Percentiles rank a stretch among this genome's conserved stretches.
Evolutionary conservation across 2,329 filamentous ascomycete species (phyloP).

Genomic region (Aspergillus spinulosporus): DNA sequence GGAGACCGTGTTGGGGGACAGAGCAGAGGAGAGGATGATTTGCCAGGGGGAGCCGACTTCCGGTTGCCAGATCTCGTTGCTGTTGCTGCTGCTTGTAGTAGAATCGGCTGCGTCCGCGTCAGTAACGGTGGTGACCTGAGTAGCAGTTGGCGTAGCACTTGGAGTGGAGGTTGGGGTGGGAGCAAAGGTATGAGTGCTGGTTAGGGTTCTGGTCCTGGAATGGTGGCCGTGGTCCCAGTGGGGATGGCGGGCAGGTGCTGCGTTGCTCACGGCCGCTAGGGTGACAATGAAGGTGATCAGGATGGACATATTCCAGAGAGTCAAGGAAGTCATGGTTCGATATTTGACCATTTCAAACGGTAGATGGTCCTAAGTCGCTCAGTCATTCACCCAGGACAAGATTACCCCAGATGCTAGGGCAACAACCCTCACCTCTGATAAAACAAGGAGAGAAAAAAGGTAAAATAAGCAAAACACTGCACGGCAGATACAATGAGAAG

Average conservation of each 20-base stretch:
- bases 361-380: neutral
- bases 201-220: neutral
- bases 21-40: constrained; percentile 54
- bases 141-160: neutral
- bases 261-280: neutral
- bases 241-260: neutral
- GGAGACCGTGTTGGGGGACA: constrained; percentile 11
- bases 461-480: neutral
- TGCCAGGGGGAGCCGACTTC: constrained; percentile 59
- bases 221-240: neutral
- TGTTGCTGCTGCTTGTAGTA: constrained; percentile 17
- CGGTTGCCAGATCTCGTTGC: constrained; percentile 53
- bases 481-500: neutral
- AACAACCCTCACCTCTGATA: too few species aligned
- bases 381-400: too few species aligned
- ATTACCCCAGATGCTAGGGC: too few species aligned
- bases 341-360: neutral
- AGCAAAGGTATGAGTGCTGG: neutral
- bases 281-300: neutral
- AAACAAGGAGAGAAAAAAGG: neutral
- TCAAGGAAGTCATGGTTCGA: neutral
- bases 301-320: neutral
- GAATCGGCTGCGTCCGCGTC: neutral
- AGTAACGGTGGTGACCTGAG: too few species aligned
- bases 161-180: neutral